These are phyloP conservation scores for Hypoxylon lienhwacheense DNA, from an alignment of 495 filamentous ascomycete species.

Conservation along the genomic window DNA sequence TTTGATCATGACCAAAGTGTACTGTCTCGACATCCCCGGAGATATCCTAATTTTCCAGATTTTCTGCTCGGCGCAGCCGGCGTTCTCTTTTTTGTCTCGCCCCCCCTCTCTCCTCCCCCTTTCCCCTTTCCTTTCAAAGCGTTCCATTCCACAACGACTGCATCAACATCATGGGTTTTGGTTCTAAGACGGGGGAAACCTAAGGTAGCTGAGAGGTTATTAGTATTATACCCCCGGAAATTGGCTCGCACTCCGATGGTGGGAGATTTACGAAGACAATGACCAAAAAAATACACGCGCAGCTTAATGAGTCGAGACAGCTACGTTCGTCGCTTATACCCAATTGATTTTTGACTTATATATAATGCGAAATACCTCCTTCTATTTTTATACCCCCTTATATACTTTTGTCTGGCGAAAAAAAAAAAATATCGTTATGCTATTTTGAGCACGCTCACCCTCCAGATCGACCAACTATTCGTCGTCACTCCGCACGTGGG, in stretches of 20 bases:
- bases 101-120: too few species aligned
- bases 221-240: too few species aligned
- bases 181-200: constrained; percentile 2
- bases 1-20: constrained; percentile 19
- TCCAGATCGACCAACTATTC: constrained; percentile 1
- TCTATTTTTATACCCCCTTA: constrained; percentile 30
- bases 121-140: too few species aligned
- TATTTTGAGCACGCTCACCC: constrained; percentile 22
- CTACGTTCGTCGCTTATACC: constrained; percentile 20
- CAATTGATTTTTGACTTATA: constrained; percentile 20
- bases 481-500: constrained; percentile 20
- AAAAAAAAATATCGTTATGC: constrained; percentile 5
- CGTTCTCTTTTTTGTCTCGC: too few species aligned
- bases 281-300: constrained; percentile 15
- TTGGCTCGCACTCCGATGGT: constrained; percentile 24
- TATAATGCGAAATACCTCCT: constrained; percentile 21
- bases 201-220: constrained; percentile 12
- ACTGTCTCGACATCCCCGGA: constrained; percentile 19
- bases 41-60: constrained; percentile 19
- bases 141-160: constrained; percentile 14
- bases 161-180: constrained; percentile 25
- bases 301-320: constrained; percentile 25
- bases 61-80: constrained; percentile 29
- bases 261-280: constrained; percentile 31
- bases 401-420: background rate